phyloP scores from a whole-genome alignment of 2,329 filamentous ascomycete species.

The Alternaria brassicicola region DNA sequence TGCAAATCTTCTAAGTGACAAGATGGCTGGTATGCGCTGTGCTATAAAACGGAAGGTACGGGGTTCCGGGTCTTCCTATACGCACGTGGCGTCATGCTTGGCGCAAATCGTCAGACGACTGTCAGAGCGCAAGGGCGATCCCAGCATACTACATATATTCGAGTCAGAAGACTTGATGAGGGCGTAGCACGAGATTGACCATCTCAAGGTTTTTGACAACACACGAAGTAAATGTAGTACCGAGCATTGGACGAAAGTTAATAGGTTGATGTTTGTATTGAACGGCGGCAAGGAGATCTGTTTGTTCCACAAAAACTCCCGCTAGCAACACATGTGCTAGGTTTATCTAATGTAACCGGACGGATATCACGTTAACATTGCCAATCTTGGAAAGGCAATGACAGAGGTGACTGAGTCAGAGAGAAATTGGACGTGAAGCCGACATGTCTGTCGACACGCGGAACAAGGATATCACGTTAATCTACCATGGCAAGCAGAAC shows the following conservation, averaged over 20 bases:
- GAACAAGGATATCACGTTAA: conserved; percentile 45
- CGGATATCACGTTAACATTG: conserved; percentile 47
- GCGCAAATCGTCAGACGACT: background rate
- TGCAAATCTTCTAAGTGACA: background rate
- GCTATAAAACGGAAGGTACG: background rate
- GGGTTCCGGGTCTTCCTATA: background rate
- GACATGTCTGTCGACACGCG: conserved; percentile 3
- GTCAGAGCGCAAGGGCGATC: background rate
- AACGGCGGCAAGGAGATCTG: conserved; percentile 4
- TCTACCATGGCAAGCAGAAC: conserved; percentile 29
- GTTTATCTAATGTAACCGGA: conserved; percentile 6
- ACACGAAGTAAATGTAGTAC: background rate
- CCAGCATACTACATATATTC: background rate
- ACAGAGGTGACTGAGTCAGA: conserved; percentile 48
- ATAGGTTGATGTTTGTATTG: background rate
- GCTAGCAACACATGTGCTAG: conserved; percentile 1
- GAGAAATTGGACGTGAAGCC: conserved; percentile 37
- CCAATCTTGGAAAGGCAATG: conserved; percentile 15
- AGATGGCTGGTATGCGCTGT: background rate
- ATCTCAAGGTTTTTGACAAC: background rate
- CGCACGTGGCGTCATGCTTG: conserved; percentile 1
- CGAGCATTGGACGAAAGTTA: background rate
- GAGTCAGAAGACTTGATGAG: background rate
- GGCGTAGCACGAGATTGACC: background rate
- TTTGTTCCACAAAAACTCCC: conserved; percentile 7